Base-by-base conservation (phyloP, 805 yeast genomes). In the Saccharomyces eubayanus region DNA sequence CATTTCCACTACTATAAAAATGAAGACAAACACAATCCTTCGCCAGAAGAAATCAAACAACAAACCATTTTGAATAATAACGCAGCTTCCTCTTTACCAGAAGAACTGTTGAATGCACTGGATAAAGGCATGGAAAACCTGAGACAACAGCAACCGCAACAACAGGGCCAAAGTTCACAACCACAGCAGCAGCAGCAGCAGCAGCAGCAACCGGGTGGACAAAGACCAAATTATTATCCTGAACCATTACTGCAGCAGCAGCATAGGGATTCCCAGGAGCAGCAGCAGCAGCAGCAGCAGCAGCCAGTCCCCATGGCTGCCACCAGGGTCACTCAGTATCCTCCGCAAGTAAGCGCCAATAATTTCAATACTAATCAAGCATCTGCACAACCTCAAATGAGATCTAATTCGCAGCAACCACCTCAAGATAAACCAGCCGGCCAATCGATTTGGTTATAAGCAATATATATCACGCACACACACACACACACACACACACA, bases 1-100 rank as follows among this genome's bases (percentile, higher is more conserved):
- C 70, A 66, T 56, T 68, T 68, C 65, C 72, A 68, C 51, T 68
- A 67, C 53, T 67, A 68, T 56, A 61, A 56, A 51, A 58, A 57
- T 31, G 66, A 62, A 31, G 65, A 62, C 50, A 64, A 60, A 46
- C 63, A 66, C 48, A 69, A 63, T 49, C 72, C 72, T 28, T 55
- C 65, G 3, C 67, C 69, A 4, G 70, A 66, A 46, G 71, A 68
- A 36, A 64, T 68, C 46, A 67, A 66, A 53, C 60, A 58, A 48
- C 70, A 66, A 51, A 63, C 70, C 2, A 54, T 55, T 12, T 60
- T 58, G 40, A 66, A 66, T 53, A 61, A 59, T 48, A 57, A 65
- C 30, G 62, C 63, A 9, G 60, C 60, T 3, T 60, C 68, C 2
- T 51, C 65, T 20, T 57, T 66, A 45, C 69, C 70, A 3, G 61